These are phyloP conservation scores for Phytophthora fragariaefolia DNA, from an alignment of 352 stramenopile species.

Conservation along the genomic window DNA sequence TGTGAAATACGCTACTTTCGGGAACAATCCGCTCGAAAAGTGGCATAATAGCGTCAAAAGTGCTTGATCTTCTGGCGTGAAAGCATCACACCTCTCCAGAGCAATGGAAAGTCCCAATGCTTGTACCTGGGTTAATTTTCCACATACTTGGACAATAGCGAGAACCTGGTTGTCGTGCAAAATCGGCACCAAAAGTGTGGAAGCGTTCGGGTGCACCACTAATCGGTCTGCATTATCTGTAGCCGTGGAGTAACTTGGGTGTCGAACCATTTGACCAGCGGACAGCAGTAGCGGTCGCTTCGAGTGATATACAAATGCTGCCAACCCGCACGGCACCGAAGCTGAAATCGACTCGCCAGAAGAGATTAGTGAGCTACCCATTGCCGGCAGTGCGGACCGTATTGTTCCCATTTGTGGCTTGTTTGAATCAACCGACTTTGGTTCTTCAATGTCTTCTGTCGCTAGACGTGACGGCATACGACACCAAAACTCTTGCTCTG, in stretches of 20 bases:
- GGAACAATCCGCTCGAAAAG: constrained; percentile 67
- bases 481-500: constrained; percentile 83
- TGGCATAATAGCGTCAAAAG: constrained; percentile 60
- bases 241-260: constrained; percentile 59
- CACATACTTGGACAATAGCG: constrained; percentile 68
- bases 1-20: constrained; percentile 80
- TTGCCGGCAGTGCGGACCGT: constrained; percentile 49
- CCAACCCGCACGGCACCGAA: constrained; percentile 52
- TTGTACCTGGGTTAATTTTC: constrained; percentile 63
- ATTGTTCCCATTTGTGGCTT: constrained; percentile 43
- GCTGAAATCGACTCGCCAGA: background rate
- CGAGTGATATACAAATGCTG: constrained; percentile 72
- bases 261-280: constrained; percentile 51
- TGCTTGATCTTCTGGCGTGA: constrained; percentile 63
- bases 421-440: constrained; percentile 20
- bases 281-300: constrained; percentile 64
- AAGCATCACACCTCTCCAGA: constrained; percentile 66
- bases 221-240: constrained; percentile 71
- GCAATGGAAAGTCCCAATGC: constrained; percentile 69
- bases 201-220: constrained; percentile 58
- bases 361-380: constrained; percentile 7
- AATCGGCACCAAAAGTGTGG: constrained; percentile 66
- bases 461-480: constrained; percentile 41
- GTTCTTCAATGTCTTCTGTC: constrained; percentile 6
- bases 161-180: constrained; percentile 44